phyloP scores from a whole-genome alignment of 2,329 filamentous ascomycete genomes.

The Monilinia polystroma region DNA sequence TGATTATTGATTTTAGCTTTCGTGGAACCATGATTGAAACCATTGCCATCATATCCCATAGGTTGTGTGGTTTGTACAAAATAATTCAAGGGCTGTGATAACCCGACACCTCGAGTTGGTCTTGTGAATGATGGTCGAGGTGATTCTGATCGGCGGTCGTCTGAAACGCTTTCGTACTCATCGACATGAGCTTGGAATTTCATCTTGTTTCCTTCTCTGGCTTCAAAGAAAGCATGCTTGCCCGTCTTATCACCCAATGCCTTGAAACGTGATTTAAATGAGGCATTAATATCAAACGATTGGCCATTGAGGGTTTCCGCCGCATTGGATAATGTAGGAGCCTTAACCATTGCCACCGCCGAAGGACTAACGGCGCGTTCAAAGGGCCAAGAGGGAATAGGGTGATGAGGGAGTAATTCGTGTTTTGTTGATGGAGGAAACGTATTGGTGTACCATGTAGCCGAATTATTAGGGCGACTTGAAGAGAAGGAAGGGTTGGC shows the following conservation, averaged over 20 bases:
- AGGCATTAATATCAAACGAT: neutral
- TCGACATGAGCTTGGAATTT: constrained; percentile 24
- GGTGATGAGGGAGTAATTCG: neutral
- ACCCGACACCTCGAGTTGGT: neutral
- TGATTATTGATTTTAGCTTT: neutral
- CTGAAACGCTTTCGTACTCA: neutral
- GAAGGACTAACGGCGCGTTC: constrained; percentile 42
- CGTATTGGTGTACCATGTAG: neutral
- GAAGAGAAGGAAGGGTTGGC: neutral
- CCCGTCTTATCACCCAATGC: constrained; percentile 35
- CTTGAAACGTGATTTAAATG: constrained; percentile 19
- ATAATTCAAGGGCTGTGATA: neutral
- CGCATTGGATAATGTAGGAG: constrained; percentile 8
- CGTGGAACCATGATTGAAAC: constrained; percentile 1
- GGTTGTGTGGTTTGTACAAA: neutral
- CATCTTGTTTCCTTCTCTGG: constrained; percentile 38
- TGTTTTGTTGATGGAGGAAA: neutral
- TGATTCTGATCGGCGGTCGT: neutral
- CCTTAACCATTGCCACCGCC: constrained; percentile 43
- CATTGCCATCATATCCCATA: neutral
- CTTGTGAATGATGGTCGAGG: neutral
- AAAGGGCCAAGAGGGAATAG: neutral
- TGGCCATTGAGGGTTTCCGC: neutral
- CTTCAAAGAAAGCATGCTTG: constrained; percentile 39
- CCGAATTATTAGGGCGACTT: neutral